Conservation (phyloP, 1,284 basidiomycete species). For the Trichosporon faecale region DNA sequence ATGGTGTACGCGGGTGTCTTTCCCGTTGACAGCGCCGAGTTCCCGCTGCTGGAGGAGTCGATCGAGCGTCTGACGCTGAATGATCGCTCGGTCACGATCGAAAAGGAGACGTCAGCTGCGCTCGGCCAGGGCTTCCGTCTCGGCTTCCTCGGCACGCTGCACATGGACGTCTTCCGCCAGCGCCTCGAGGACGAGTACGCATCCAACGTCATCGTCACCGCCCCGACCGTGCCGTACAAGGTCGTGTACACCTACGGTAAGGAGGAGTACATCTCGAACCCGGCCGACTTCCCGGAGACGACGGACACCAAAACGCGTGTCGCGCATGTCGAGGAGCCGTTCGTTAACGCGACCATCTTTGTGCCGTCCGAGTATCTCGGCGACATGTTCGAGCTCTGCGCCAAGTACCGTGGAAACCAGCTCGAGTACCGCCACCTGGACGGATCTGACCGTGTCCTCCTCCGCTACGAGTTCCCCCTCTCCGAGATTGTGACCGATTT, state of each 20-base stretch:
- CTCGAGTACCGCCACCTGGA: conserved; percentile 77
- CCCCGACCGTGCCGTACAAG: conserved; percentile 90
- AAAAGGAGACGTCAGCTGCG: conserved; percentile 87
- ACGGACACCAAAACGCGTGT: conserved; percentile 64
- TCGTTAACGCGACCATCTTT: conserved; percentile 59
- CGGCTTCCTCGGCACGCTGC: conserved; percentile 91
- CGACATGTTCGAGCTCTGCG: conserved; percentile 88
- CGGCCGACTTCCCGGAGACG: conserved; percentile 84
- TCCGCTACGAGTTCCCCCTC: conserved; percentile 78
- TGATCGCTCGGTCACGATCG: conserved; percentile 67
- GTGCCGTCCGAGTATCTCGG: conserved; percentile 85
- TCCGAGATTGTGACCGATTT: conserved; percentile 86
- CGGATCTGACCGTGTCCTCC: conserved; percentile 61
- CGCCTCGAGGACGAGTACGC: conserved; percentile 95
- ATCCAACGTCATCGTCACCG: conserved; percentile 82
- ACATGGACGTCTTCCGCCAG: conserved; percentile 88
- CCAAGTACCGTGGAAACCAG: conserved; percentile 70
- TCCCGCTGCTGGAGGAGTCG: conserved; percentile 91
- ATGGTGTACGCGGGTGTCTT: conserved; percentile 98
- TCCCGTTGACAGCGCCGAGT: conserved; percentile 87
- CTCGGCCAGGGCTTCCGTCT: conserved; percentile 93
- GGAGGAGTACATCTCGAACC: conserved; percentile 72
- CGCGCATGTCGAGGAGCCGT: conserved; percentile 75
- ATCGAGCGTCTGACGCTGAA: conserved; percentile 63
- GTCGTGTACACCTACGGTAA: conserved; percentile 72